Evolutionary conservation across 108 stramenopile species (phyloP).

Genomic region (Seminavis robusta): DNA sequence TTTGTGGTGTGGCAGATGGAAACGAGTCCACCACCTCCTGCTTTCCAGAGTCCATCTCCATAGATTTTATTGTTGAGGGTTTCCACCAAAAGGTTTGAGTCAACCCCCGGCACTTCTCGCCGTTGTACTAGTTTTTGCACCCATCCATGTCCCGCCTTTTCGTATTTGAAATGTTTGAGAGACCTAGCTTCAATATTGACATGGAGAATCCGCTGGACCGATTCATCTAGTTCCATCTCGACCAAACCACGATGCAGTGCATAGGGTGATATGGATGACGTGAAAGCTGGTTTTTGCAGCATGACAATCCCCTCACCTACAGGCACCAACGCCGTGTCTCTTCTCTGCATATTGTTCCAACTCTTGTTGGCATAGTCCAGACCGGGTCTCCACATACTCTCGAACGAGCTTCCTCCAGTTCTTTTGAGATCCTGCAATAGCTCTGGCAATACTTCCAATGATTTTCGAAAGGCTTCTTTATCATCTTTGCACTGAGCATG

Average conservation of each 20-base stretch:
- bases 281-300: neutral
- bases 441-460: slow-evolving; percentile 5
- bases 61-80: no score
- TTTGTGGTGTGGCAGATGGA: no score
- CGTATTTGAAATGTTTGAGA: slow-evolving; percentile 3
- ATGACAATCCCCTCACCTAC: neutral
- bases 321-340: neutral
- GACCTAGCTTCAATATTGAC: neutral
- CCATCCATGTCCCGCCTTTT: slow-evolving; percentile 16
- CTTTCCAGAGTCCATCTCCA: no score
- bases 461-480: slow-evolving; percentile 8
- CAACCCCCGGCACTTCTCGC: neutral
- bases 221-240: neutral
- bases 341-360: slow-evolving; percentile 4
- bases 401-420: slow-evolving; percentile 6
- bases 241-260: slow-evolving; percentile 9
- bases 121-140: slow-evolving; percentile 5
- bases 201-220: neutral
- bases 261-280: neutral
- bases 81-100: neutral
- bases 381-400: neutral
- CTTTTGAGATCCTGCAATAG: slow-evolving; percentile 9
- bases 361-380: slow-evolving; percentile 2
- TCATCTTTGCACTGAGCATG: neutral
- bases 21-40: no score